Percentiles rank a stretch among this genome's conserved stretches.
Conservation (phyloP, 306 rosid species). For the Cicer arietinum region DNA sequence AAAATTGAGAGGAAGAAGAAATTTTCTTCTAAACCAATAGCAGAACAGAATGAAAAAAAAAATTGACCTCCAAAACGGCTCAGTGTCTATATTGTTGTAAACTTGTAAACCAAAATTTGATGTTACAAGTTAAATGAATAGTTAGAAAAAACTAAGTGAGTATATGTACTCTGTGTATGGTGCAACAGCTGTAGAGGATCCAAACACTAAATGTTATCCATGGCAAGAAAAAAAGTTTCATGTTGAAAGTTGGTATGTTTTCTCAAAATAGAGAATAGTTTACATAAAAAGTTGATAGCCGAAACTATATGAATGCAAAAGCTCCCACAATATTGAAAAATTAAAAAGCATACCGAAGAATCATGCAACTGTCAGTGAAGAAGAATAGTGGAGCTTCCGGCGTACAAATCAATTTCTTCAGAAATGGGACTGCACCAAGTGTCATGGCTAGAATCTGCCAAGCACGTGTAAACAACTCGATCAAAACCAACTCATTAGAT, state of each 20-base stretch:
- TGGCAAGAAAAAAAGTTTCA: slow-evolving; percentile 8
- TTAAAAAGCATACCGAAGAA: slow-evolving; percentile 79
- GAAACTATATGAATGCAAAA: slow-evolving; percentile 16
- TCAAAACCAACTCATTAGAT: too few relatives aligned
- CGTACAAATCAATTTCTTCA: slow-evolving; percentile 72
- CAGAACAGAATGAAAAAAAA: background rate
- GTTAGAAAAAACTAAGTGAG: too few relatives aligned
- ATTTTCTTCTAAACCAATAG: background rate
- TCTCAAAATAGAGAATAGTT: background rate
- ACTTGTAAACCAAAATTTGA: too few relatives aligned
- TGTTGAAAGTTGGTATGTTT: slow-evolving; percentile 6
- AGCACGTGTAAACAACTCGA: background rate
- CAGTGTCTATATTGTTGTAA: too few relatives aligned
- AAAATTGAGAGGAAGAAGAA: slow-evolving; percentile 3
- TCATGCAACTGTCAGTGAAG: slow-evolving; percentile 97
- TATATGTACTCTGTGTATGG: background rate
- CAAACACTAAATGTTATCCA: background rate
- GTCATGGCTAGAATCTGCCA: slow-evolving; percentile 90
- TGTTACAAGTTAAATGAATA: too few relatives aligned
- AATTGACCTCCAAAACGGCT: too few relatives aligned
- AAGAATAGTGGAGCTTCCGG: slow-evolving; percentile 88
- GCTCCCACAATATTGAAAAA: background rate
- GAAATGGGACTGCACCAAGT: slow-evolving; percentile 77
- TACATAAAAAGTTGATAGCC: slow-evolving; percentile 14
- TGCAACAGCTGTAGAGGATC: too few relatives aligned